phyloP scores from a whole-genome alignment of 176 grass and related monocot species.

The Alloteropsis semialata region DNA sequence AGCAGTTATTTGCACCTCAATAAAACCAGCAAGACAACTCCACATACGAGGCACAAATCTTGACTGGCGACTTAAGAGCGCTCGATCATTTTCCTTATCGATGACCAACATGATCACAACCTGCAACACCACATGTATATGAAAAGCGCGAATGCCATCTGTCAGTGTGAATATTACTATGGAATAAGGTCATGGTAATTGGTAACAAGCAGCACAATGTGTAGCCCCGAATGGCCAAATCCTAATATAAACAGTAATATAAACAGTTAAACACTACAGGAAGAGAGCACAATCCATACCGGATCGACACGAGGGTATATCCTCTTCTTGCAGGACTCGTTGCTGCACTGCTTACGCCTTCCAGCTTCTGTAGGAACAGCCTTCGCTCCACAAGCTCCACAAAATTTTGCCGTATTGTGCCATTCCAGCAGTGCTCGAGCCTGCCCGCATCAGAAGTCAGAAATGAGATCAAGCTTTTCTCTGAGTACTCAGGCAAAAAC shows the following conservation, averaged over 20 bases:
- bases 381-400: conserved; percentile 75
- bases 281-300: conserved; percentile 36
- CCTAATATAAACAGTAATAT: too few species aligned
- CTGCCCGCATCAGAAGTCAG: conserved; percentile 31
- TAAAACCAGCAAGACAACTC: conserved; percentile 97
- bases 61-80: conserved; percentile 76
- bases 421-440: conserved; percentile 80
- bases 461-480: neutral
- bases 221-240: neutral
- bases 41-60: conserved; percentile 92
- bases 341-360: conserved; percentile 79
- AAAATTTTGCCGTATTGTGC: conserved; percentile 74
- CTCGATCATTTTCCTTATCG: conserved; percentile 81
- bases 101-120: conserved; percentile 98
- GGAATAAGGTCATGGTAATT: neutral
- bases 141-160: neutral
- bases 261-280: too few species aligned
- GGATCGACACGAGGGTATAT: conserved; percentile 93
- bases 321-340: conserved; percentile 80
- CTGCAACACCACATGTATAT: conserved; percentile 25
- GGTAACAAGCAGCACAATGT: neutral
- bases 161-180: neutral
- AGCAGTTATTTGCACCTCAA: conserved; percentile 52
- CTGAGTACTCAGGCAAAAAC: neutral
- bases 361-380: conserved; percentile 68